phyloP scores from a whole-genome alignment of 2,329 filamentous ascomycete genomes.

The Monilinia vaccinii-corymbosi region DNA sequence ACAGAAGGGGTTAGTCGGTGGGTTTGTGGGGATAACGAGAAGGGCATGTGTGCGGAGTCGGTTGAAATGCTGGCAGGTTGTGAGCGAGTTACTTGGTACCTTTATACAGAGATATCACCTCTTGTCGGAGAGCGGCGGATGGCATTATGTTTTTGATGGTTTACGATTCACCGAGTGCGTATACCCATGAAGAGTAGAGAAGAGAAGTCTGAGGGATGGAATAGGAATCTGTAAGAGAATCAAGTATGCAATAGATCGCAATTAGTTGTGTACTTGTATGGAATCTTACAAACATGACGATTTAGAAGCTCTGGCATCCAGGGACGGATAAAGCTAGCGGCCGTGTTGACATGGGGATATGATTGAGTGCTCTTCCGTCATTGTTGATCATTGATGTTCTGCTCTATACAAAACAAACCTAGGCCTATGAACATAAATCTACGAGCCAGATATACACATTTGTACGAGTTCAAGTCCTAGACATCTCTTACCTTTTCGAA shows the following conservation, averaged over 20 bases:
- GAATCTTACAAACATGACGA: not conserved
- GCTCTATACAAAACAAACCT: not conserved
- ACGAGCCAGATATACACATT: not conserved
- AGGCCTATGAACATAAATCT: not conserved
- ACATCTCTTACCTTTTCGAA: not conserved
- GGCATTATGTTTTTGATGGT: not conserved
- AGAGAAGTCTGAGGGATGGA: not conserved
- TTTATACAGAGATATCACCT: constrained; percentile 86
- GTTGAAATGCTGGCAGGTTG: not conserved
- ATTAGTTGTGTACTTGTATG: not conserved
- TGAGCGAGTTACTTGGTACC: constrained; percentile 38
- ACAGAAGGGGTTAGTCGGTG: not conserved
- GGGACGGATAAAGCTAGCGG: not conserved
- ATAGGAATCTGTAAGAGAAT: not conserved
- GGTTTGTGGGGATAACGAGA: not conserved
- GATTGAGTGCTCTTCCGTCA: not conserved
- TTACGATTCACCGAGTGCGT: not conserved
- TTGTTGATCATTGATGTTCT: not conserved
- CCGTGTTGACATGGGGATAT: not conserved
- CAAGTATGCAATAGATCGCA: not conserved
- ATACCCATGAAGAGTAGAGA: not conserved
- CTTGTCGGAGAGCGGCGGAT: constrained; percentile 45
- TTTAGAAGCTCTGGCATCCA: not conserved
- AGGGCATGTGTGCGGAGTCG: too few species aligned
- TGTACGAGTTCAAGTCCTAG: not conserved